Conservation (phyloP, 225 moss, liverwort and hornwort species). For the Thuidium tamariscinum region DNA sequence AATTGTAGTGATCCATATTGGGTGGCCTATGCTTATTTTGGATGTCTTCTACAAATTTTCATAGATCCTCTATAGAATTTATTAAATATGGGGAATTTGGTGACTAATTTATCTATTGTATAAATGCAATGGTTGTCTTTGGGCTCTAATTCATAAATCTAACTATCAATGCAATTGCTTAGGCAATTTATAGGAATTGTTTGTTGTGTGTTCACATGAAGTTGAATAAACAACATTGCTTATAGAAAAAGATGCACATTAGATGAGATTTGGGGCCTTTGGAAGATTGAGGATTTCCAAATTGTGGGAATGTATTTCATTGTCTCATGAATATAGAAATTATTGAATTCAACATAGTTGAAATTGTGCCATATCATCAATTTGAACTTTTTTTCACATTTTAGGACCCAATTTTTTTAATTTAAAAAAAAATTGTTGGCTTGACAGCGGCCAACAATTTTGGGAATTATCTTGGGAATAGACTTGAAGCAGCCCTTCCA, state of each 20-base stretch:
- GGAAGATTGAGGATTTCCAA: too few species aligned
- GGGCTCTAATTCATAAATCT: background rate
- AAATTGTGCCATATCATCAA: too few species aligned
- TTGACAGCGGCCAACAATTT: too few species aligned
- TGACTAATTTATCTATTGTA: background rate
- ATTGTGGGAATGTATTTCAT: too few species aligned
- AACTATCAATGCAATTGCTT: accelerated
- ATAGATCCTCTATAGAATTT: background rate
- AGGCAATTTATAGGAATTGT: background rate
- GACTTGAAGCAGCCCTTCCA: too few species aligned
- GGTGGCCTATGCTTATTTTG: background rate
- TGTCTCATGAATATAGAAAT: too few species aligned
- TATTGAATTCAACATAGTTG: too few species aligned
- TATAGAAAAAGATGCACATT: background rate
- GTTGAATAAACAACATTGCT: background rate
- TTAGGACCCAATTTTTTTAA: too few species aligned
- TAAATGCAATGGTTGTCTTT: background rate
- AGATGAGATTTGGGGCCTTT: too few species aligned
- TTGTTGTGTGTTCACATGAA: background rate
- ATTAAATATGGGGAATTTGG: background rate
- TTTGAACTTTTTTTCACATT: too few species aligned
- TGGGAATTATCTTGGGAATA: too few species aligned
- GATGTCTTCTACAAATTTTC: background rate
- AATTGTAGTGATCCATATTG: background rate
- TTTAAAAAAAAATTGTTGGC: too few species aligned